A percentile compares a stretch with the other conserved stretches of the same genome.
phyloP scores from a whole-genome alignment of 768 basidiomycete species.

The Amanita molliuscula region DNA sequence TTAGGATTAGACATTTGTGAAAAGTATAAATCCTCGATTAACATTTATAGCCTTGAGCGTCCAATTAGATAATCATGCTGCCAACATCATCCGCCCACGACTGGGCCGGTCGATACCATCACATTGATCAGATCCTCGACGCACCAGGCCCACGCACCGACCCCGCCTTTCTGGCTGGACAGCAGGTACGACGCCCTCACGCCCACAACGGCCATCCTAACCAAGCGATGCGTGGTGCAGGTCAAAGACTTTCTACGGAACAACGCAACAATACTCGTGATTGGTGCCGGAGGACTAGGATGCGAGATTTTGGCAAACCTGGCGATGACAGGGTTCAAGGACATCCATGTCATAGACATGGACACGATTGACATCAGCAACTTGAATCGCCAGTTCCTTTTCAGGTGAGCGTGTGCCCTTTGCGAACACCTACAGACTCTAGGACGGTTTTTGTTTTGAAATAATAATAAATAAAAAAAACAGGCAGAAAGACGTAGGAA shows the following conservation, averaged over 20 bases:
- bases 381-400: constrained; percentile 95
- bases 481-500: constrained; percentile 85
- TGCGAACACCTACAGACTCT: constrained; percentile 1
- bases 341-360: constrained; percentile 99
- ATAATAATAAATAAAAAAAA: background rate
- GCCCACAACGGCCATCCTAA: background rate
- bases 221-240: constrained; percentile 25
- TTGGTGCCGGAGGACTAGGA: constrained; percentile 95
- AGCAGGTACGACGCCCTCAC: constrained; percentile 41
- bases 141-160: constrained; percentile 85
- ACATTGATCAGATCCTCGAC: constrained; percentile 83
- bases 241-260: constrained; percentile 81
- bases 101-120: constrained; percentile 57
- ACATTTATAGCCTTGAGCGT: no score
- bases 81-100: no score
- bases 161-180: constrained; percentile 70
- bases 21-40: no score
- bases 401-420: constrained; percentile 49
- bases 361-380: constrained; percentile 99
- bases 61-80: no score
- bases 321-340: constrained; percentile 92
- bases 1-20: no score
- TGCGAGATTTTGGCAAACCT: constrained; percentile 97
- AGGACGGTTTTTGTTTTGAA: background rate
- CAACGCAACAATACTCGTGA: constrained; percentile 88